Conservation (phyloP, 228 moss, liverwort and hornwort genomes). For the Sphagnum fallax region DNA sequence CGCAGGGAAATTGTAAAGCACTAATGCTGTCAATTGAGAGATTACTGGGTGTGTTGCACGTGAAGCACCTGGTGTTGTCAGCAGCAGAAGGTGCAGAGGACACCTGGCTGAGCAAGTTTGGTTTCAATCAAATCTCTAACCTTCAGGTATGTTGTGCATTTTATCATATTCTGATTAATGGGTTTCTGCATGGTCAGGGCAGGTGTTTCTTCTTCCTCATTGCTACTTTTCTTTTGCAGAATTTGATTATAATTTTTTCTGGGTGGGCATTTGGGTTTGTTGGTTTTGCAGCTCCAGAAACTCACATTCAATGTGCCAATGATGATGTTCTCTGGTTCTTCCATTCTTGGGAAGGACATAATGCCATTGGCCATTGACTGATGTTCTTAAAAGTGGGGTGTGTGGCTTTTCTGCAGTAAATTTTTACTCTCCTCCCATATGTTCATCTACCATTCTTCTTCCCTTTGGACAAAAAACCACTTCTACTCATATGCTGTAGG, state of each 20-base stretch:
- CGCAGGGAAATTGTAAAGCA: constrained; percentile 92
- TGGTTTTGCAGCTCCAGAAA: constrained; percentile 26
- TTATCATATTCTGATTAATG: background rate
- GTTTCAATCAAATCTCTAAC: constrained; percentile 55
- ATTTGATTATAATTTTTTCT: background rate
- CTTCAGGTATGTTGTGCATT: constrained; percentile 38
- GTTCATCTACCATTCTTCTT: too few species aligned
- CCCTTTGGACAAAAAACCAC: too few species aligned
- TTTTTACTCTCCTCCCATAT: too few species aligned
- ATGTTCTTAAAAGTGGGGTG: background rate
- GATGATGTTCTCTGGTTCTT: constrained; percentile 75
- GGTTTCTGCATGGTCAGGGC: background rate
- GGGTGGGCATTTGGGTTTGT: constrained; percentile 11
- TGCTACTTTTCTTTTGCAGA: background rate
- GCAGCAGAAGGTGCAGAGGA: constrained; percentile 96
- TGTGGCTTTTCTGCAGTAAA: too few species aligned
- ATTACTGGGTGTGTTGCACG: constrained; percentile 76
- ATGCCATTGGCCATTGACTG: constrained; percentile 1
- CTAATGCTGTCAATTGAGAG: constrained; percentile 83
- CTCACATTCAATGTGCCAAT: constrained; percentile 62
- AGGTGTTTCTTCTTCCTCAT: background rate
- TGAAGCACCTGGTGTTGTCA: constrained; percentile 78
- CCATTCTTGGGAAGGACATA: constrained; percentile 63
- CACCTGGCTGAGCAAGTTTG: constrained; percentile 92
- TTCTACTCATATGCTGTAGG: too few species aligned